Base-by-base conservation (phyloP, 2,329 filamentous ascomycete species). In the Chrysosporium queenslandicum region DNA sequence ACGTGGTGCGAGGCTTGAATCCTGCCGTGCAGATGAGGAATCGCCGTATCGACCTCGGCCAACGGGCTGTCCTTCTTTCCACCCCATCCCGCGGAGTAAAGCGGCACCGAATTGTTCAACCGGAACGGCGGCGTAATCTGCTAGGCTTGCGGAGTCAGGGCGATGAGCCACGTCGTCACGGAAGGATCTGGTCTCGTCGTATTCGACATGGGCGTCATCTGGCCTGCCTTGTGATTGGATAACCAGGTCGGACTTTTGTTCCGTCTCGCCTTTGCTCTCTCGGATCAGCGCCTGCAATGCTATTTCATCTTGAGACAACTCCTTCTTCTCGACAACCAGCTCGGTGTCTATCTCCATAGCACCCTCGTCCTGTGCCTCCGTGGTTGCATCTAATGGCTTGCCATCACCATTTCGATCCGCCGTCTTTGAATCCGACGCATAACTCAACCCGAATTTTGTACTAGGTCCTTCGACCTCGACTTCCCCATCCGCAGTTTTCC, bases 61-160 rank as follows among this genome's bases (percentile, higher is more conserved):
- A 48, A 81, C 74, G 36, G 73, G 70, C 56, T 80, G 75, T 16
- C 77, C 81, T 57, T 82, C 80, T 62, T 96, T 89, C 90, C 91
- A 96, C 7, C 92, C 92, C 86, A 97, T 96, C 8, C 90, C 89
- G 29, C 90, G 82, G 32, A 98, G 76, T 58, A 97, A 76, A 0
- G 90, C 89, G 16, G 89, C 86, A 6, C 92, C 92, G 59, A 97
- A 98, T 61, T 96, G 89, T 60, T 96, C 91, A 14, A 97, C 88
- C 0, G 92, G 91, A 56, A 95, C 85, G 11, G 85, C 82, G 54
- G 86, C 84, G 70, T 97, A 97, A 62, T 92, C 87, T 30, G 87
- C 86, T 16, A 94, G 72, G 0, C 82, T 86, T 3, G 88, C 83
- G 27, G 80, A 76, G 20, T 88, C 85, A 1, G 88, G 89, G 0